Evolutionary conservation across 805 yeast genomes (phyloP).

Genomic region (Candida quercuum): DNA sequence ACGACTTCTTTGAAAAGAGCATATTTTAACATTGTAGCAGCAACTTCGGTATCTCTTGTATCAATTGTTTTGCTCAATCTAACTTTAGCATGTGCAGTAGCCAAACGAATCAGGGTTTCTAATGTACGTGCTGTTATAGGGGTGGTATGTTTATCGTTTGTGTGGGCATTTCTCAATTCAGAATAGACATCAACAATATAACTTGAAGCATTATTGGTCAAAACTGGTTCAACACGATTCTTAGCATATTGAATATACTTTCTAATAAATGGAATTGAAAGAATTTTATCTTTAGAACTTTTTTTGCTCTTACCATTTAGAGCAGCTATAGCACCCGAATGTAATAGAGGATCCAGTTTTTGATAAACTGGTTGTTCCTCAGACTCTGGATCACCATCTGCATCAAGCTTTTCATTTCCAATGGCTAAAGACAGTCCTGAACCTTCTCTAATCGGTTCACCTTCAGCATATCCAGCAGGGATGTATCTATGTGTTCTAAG

Average conservation of each 20-base stretch:
- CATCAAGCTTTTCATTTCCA: slow-evolving; percentile 55
- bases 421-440: slow-evolving; percentile 70
- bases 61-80: slow-evolving; percentile 74
- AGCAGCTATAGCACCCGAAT: slow-evolving; percentile 64
- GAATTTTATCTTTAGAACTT: slow-evolving; percentile 34
- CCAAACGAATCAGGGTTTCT: slow-evolving; percentile 88
- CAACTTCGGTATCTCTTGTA: slow-evolving; percentile 74
- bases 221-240: slow-evolving; percentile 74
- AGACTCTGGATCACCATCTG: slow-evolving; percentile 40
- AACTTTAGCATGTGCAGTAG: slow-evolving; percentile 97
- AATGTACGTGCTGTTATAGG: slow-evolving; percentile 98
- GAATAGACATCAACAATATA: slow-evolving; percentile 79
- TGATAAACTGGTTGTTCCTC: slow-evolving; percentile 55
- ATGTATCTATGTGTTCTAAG: slow-evolving; percentile 86
- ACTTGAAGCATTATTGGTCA: slow-evolving; percentile 72
- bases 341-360: slow-evolving; percentile 74
- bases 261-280: slow-evolving; percentile 80
- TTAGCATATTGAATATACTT: slow-evolving; percentile 94
- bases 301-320: slow-evolving; percentile 25
- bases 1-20: slow-evolving; percentile 78
- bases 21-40: slow-evolving; percentile 78
- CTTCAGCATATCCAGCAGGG: slow-evolving; percentile 85
- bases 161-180: slow-evolving; percentile 70
- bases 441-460: slow-evolving; percentile 86
- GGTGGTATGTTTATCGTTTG: slow-evolving; percentile 68